These are phyloP conservation scores for Petunia axillaris DNA, from an alignment of 257 asterid species.

Conservation along the genomic window DNA sequence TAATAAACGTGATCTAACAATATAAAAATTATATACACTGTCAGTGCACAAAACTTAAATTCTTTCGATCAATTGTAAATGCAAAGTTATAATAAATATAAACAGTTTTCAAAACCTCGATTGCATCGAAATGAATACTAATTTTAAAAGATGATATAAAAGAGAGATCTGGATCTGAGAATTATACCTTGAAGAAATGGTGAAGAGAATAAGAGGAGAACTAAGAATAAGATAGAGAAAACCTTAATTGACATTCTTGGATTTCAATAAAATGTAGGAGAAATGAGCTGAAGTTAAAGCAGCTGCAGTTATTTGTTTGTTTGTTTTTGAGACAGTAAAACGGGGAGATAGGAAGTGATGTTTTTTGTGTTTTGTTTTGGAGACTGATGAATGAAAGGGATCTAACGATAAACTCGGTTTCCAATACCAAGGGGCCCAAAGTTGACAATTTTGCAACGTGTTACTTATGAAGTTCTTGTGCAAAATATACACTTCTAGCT, in stretches of 20 bases:
- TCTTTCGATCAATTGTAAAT: too few relatives aligned
- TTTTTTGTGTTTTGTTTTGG: background rate
- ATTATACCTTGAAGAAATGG: constrained; percentile 14
- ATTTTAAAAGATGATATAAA: background rate
- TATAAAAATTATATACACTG: too few relatives aligned
- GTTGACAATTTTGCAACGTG: background rate
- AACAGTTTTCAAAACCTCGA: background rate
- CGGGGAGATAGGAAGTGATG: background rate
- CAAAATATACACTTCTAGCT: too few relatives aligned
- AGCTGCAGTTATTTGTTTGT: background rate
- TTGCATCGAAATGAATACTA: background rate
- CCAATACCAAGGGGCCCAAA: constrained; percentile 7
- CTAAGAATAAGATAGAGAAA: background rate
- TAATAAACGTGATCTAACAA: too few relatives aligned
- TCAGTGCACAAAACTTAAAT: too few relatives aligned
- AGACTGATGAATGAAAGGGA: background rate
- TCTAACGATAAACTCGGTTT: background rate
- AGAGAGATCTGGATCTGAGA: constrained; percentile 19
- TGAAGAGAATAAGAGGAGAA: background rate
- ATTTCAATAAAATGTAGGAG: background rate
- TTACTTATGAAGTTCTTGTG: too few relatives aligned
- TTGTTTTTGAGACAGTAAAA: background rate
- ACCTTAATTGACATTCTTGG: constrained; percentile 19
- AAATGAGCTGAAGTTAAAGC: constrained; percentile 14
- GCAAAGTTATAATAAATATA: too few relatives aligned